phyloP scores from a whole-genome alignment of 768 basidiomycete genomes.

The Macrocybe gigantea region DNA sequence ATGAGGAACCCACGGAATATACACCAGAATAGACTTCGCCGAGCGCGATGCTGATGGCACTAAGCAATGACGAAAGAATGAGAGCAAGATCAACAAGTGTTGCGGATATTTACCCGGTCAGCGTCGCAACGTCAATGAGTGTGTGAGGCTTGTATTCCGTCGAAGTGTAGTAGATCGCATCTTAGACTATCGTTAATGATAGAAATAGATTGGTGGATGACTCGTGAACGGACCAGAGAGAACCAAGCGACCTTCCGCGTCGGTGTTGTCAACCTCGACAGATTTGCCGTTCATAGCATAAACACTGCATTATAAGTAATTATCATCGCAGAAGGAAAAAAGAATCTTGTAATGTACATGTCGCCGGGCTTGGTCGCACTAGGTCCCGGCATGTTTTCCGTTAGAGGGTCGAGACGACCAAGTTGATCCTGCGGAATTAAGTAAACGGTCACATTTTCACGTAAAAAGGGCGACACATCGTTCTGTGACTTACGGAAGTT shows the following conservation, averaged over 20 bases:
- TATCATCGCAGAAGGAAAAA: neutral
- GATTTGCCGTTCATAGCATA: constrained; percentile 89
- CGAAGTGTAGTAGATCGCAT: constrained; percentile 80
- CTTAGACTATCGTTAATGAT: constrained; percentile 24
- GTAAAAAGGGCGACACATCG: neutral
- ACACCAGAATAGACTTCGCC: constrained; percentile 77
- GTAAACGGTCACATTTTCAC: neutral
- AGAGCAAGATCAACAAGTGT: too few species aligned
- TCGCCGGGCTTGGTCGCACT: constrained; percentile 81
- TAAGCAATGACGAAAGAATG: constrained; percentile 15
- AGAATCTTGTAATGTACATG: constrained; percentile 40
- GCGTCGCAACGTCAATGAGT: constrained; percentile 81
- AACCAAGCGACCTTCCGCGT: constrained; percentile 75
- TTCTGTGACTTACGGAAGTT: constrained; percentile 56
- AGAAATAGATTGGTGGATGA: neutral
- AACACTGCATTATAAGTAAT: constrained; percentile 33
- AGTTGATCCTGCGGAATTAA: constrained; percentile 51
- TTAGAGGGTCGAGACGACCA: constrained; percentile 71
- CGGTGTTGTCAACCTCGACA: constrained; percentile 84
- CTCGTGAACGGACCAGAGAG: constrained; percentile 47
- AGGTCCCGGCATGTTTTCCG: constrained; percentile 82
- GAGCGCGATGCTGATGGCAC: constrained; percentile 67
- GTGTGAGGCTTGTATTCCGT: constrained; percentile 76
- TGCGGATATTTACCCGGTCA: constrained; percentile 53
- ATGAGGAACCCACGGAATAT: constrained; percentile 50